phyloP scores from a whole-genome alignment of 495 filamentous ascomycete species.

The Neurospora sublineolata region DNA sequence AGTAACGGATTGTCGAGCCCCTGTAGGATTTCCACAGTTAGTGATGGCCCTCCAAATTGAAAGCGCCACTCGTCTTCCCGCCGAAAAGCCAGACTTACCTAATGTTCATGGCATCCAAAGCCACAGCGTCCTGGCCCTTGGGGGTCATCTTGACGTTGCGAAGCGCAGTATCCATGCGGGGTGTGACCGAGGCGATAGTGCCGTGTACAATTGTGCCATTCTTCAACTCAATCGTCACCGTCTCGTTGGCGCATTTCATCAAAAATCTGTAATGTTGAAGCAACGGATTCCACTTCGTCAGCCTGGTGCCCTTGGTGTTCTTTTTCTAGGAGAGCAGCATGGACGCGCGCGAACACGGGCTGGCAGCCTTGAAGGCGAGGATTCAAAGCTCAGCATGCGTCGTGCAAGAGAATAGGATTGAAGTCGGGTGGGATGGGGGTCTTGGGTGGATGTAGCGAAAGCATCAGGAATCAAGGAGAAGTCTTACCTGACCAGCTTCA shows the following conservation, averaged over 20 bases:
- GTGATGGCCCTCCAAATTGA: not conserved
- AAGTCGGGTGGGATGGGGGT: not conserved
- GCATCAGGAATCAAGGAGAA: not conserved
- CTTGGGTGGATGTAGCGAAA: conserved; percentile 5
- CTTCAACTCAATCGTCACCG: conserved; percentile 93
- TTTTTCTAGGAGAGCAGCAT: conserved; percentile 1
- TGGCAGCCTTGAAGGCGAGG: conserved; percentile 15
- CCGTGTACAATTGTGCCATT: conserved; percentile 95
- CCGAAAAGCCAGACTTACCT: not conserved
- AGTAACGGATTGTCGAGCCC: conserved; percentile 85
- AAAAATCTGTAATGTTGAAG: conserved; percentile 55
- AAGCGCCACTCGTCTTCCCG: not conserved
- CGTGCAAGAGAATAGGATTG: not conserved
- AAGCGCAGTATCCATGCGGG: conserved; percentile 92
- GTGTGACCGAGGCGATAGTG: conserved; percentile 88
- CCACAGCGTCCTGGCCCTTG: conserved; percentile 71
- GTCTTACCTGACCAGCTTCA: conserved; percentile 97
- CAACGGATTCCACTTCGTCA: conserved; percentile 1
- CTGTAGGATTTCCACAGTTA: conserved; percentile 30
- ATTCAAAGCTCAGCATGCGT: conserved; percentile 13
- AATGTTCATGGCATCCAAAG: conserved; percentile 91
- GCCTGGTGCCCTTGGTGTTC: not conserved
- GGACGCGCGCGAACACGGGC: not conserved
- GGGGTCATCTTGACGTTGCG: conserved; percentile 92
- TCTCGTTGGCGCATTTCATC: conserved; percentile 98